Evolutionary conservation across 1,284 basidiomycete genomes (phyloP), one percentile per base, ranked within the genome.

Genomic region (Leccinum subrobustum): DNA sequence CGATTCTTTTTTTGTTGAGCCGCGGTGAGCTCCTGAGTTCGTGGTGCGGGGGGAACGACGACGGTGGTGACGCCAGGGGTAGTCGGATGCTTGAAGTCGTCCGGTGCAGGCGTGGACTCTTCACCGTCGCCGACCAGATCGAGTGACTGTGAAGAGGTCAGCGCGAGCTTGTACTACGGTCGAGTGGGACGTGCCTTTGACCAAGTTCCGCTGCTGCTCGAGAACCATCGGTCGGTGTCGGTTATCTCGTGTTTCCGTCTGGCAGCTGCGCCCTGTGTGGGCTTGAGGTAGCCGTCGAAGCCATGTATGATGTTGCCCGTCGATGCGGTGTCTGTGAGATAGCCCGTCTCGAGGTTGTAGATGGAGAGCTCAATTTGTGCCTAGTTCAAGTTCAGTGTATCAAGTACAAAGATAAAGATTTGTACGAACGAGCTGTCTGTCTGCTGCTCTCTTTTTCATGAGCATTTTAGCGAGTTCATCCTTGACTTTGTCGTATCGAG

Each of bases 231-330:
- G 68, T 93, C 91, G n/a, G 81, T 76, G 56, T 92, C 91, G 60
- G 81, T 83, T 57, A 91, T 80, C 65, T 92, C 90, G 65, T 87
- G 84, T 70, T 87, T 88, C 71, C 87, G 81, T 65, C 88, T 77
- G 7, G 80, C 84, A 6, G 81, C 79, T 5, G 82, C 74, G 6
- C 73, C 82, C 63, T 86, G 87, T 59, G 88, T 90, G 9, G 73
- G 70, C 75, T 93, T 93, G 62, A 92, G 81, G 68, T 92, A 93
- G 47, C 86, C 85, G 56, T 93, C 91, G 66, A 92, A 92, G 6
- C 91, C 91, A 66, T 88, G 87, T 50, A 93, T 87, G 61, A 93
- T 91, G 67, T 93, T 93, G 20, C 91, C 91, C 11, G 91, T 89
- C 65, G 83, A 86, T 1, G 85, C 82, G 1, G 91, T 92, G 58